These are phyloP conservation scores for Penicillium decumbens DNA, from an alignment of 2,329 filamentous ascomycete genomes.

Conservation along the genomic window DNA sequence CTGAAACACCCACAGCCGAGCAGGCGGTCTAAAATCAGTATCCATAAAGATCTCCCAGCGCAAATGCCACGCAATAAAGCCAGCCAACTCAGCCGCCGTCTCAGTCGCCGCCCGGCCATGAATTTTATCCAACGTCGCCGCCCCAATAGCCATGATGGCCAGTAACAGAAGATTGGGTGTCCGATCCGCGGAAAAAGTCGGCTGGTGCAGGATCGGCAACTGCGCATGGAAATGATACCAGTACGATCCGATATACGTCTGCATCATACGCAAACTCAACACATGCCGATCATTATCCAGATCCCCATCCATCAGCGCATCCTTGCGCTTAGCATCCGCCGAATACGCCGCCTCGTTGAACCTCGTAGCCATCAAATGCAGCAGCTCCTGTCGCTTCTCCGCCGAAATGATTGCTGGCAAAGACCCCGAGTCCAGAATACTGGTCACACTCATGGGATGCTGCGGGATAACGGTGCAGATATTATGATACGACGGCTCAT, in stretches of 20 bases:
- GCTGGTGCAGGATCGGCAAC: constrained; percentile 88
- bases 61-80: constrained; percentile 88
- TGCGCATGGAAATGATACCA: constrained; percentile 95
- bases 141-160: constrained; percentile 87
- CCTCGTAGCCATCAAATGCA: constrained; percentile 72
- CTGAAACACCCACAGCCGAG: constrained; percentile 95
- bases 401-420: constrained; percentile 79
- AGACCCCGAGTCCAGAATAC: constrained; percentile 71
- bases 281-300: constrained; percentile 58
- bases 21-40: constrained; percentile 79
- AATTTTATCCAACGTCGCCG: constrained; percentile 78
- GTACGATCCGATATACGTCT: constrained; percentile 86
- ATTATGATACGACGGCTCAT: constrained; percentile 47
- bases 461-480: constrained; percentile 53
- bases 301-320: constrained; percentile 72
- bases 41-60: constrained; percentile 96
- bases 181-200: constrained; percentile 83
- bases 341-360: constrained; percentile 78
- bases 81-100: constrained; percentile 75
- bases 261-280: constrained; percentile 89
- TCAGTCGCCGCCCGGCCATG: constrained; percentile 70
- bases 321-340: constrained; percentile 68
- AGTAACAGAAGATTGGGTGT: constrained; percentile 80
- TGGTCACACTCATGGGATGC: constrained; percentile 86
- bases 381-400: constrained; percentile 76